phyloP scores from a whole-genome alignment of 2,329 filamentous ascomycete species.

The Aureobasidium sp. region DNA sequence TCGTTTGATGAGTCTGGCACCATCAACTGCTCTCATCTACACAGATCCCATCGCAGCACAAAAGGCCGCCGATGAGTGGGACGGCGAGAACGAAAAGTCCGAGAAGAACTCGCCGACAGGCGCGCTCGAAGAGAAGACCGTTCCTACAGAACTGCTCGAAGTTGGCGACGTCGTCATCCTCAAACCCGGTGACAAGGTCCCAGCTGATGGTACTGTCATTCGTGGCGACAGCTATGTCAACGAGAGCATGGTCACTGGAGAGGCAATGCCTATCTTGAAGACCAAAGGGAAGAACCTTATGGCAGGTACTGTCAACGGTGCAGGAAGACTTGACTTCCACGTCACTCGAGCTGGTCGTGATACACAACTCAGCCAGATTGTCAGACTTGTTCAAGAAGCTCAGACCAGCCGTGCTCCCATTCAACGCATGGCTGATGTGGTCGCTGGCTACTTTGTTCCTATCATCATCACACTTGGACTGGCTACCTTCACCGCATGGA shows the following conservation, averaged over 20 bases:
- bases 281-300: constrained; percentile 70
- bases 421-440: constrained; percentile 79
- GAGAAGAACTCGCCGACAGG: constrained; percentile 41
- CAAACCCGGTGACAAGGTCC: constrained; percentile 91
- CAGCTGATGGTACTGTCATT: constrained; percentile 80
- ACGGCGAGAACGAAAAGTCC: constrained; percentile 36
- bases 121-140: constrained; percentile 70
- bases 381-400: constrained; percentile 94
- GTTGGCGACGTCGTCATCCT: constrained; percentile 90
- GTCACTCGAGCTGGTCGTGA: constrained; percentile 89
- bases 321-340: constrained; percentile 82
- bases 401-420: constrained; percentile 93
- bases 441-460: constrained; percentile 92
- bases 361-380: constrained; percentile 95
- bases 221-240: constrained; percentile 89
- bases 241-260: constrained; percentile 97
- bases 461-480: constrained; percentile 77
- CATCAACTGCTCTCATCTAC: constrained; percentile 96
- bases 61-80: constrained; percentile 77
- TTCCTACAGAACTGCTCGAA: constrained; percentile 89
- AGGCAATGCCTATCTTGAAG: constrained; percentile 92
- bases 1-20: constrained; percentile 86
- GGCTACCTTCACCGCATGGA: constrained; percentile 82
- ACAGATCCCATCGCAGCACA: constrained; percentile 87
- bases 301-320: constrained; percentile 90